phyloP scores from a whole-genome alignment of 2,329 filamentous ascomycete genomes.

The Chalara sp. region DNA sequence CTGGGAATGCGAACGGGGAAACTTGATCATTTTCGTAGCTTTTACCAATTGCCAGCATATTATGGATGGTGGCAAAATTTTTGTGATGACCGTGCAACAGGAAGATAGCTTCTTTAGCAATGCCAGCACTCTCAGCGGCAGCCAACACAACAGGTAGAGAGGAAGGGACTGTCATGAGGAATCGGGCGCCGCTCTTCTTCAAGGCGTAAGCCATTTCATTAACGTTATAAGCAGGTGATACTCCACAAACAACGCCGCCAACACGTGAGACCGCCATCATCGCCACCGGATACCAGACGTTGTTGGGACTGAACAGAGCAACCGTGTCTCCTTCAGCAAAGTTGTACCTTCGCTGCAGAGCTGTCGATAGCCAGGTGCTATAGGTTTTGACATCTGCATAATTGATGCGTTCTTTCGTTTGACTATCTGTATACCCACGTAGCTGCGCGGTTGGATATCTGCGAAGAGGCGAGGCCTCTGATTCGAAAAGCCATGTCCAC shows the following conservation, averaged over 20 bases:
- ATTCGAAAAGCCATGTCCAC: constrained; percentile 58
- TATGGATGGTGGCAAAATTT: neutral
- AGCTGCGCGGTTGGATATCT: constrained; percentile 20
- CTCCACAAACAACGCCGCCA: constrained; percentile 26
- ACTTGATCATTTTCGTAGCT: constrained; percentile 34
- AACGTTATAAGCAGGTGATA: constrained; percentile 55
- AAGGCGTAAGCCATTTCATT: constrained; percentile 62
- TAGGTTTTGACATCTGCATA: neutral
- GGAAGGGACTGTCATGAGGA: constrained; percentile 34
- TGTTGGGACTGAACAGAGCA: constrained; percentile 53
- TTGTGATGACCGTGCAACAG: constrained; percentile 42
- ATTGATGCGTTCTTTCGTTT: neutral
- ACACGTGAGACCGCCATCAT: constrained; percentile 46
- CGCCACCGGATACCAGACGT: constrained; percentile 58
- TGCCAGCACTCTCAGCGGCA: constrained; percentile 46
- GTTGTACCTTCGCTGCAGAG: neutral
- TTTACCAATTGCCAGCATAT: constrained; percentile 23
- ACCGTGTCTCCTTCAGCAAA: constrained; percentile 42
- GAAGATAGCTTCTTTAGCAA: constrained; percentile 43
- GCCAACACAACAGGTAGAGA: constrained; percentile 43
- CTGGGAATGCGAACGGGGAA: constrained; percentile 39
- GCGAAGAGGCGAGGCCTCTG: constrained; percentile 38
- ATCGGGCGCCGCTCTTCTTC: constrained; percentile 46
- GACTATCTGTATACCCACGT: too few species aligned
- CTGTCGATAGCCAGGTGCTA: neutral